A percentile compares a stretch with the other conserved stretches of the same genome.
phyloP scores from a whole-genome alignment of 495 filamentous ascomycete genomes.

The Friedmanniomyces simplex region DNA sequence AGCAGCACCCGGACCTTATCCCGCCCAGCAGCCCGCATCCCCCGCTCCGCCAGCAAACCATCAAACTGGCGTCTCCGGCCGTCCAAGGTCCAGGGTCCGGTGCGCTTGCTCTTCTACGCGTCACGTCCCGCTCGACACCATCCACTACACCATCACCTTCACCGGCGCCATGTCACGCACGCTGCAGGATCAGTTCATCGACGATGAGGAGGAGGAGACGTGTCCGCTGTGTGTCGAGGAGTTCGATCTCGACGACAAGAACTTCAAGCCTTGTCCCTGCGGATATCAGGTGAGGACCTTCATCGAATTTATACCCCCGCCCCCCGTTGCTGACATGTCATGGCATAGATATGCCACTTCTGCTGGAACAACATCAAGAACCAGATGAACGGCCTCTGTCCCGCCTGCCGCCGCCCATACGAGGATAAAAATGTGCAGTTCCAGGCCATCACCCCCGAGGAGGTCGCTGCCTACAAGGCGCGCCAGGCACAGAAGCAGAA shows the following conservation, averaged over 20 bases:
- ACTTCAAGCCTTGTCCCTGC: constrained; percentile 95
- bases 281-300: constrained; percentile 74
- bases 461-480: constrained; percentile 64
- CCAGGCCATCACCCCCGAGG: constrained; percentile 85
- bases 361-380: constrained; percentile 98
- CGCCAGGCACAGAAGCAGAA: constrained; percentile 83
- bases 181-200: constrained; percentile 91
- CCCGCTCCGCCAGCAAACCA: too few relatives aligned
- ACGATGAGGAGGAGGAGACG: constrained; percentile 79
- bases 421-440: constrained; percentile 94
- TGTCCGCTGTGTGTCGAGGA: constrained; percentile 95
- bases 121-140: background rate
- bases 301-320: background rate
- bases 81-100: background rate
- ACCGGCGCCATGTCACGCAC: constrained; percentile 45
- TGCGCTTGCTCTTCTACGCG: constrained; percentile 10
- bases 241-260: constrained; percentile 92
- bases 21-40: too few relatives aligned
- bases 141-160: constrained; percentile 12
- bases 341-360: constrained; percentile 85
- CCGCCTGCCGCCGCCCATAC: constrained; percentile 88
- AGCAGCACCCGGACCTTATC: too few relatives aligned
- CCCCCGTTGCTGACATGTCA: background rate
- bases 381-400: constrained; percentile 90
- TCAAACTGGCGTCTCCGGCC: constrained; percentile 12